Conservation (phyloP, 2,329 filamentous ascomycete species). For the Meredithiella fracta region DNA sequence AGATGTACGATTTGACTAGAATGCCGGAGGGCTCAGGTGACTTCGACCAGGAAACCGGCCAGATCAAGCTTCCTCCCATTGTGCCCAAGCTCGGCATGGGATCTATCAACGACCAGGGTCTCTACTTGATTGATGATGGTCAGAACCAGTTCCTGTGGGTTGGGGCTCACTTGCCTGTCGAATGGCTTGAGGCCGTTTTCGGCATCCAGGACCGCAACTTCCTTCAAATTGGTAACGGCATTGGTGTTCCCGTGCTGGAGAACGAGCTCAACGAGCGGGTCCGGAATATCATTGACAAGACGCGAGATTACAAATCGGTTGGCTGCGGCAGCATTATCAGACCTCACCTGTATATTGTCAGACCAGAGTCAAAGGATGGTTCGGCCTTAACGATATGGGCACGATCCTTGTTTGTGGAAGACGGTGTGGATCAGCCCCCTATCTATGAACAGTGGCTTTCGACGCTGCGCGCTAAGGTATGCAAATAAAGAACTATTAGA, state of each 20-base stretch:
- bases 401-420: constrained; percentile 86
- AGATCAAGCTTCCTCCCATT: constrained; percentile 66
- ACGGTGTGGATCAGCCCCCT: constrained; percentile 83
- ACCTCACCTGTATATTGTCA: constrained; percentile 81
- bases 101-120: constrained; percentile 69
- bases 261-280: constrained; percentile 95
- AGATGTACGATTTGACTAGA: constrained; percentile 76
- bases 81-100: constrained; percentile 76
- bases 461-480: constrained; percentile 81
- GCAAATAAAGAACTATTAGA: not conserved
- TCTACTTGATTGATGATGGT: constrained; percentile 93
- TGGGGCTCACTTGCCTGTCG: constrained; percentile 79
- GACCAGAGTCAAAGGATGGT: constrained; percentile 54
- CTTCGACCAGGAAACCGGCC: constrained; percentile 69
- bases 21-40: constrained; percentile 90
- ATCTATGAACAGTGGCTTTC: constrained; percentile 91
- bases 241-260: constrained; percentile 62
- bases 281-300: constrained; percentile 80
- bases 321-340: constrained; percentile 87
- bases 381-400: constrained; percentile 95
- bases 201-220: constrained; percentile 68
- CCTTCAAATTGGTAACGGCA: constrained; percentile 79
- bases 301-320: constrained; percentile 67
- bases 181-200: constrained; percentile 79
- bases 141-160: constrained; percentile 98